Conservation (phyloP, 176 grass and related monocot species). For the Carex cristatella region DNA sequence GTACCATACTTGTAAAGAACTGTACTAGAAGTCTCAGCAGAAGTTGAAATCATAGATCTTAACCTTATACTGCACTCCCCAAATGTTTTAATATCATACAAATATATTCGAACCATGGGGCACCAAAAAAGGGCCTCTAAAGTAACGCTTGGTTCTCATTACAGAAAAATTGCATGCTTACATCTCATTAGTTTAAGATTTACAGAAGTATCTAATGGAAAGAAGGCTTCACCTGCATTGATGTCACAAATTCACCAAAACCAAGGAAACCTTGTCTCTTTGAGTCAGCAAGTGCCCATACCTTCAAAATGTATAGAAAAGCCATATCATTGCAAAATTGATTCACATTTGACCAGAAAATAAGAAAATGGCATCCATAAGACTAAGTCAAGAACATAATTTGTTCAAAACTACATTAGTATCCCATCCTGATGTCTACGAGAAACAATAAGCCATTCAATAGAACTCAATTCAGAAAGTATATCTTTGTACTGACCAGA, state of each 20-base stretch:
- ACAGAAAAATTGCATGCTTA: neutral
- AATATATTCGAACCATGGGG: neutral
- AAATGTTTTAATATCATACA: neutral
- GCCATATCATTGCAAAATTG: slow-evolving; percentile 1
- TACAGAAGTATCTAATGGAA: neutral
- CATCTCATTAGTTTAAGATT: neutral
- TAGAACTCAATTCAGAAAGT: neutral
- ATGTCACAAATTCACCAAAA: slow-evolving; percentile 54
- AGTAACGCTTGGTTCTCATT: neutral
- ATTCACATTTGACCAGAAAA: neutral
- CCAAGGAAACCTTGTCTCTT: slow-evolving; percentile 83
- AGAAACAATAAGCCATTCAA: neutral
- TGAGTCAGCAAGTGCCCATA: slow-evolving; percentile 90
- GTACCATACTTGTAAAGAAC: neutral
- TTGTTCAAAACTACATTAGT: neutral
- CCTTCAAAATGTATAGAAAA: slow-evolving; percentile 36
- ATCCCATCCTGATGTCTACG: neutral
- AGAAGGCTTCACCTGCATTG: slow-evolving; percentile 68
- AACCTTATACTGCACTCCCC: neutral
- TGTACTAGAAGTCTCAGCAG: neutral
- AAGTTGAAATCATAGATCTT: neutral
- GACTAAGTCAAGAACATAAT: neutral
- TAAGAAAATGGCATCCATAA: neutral
- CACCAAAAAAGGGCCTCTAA: neutral
- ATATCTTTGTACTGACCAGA: neutral